Conservation (phyloP, 805 yeast species). For the Saturnispora galanensis region DNA sequence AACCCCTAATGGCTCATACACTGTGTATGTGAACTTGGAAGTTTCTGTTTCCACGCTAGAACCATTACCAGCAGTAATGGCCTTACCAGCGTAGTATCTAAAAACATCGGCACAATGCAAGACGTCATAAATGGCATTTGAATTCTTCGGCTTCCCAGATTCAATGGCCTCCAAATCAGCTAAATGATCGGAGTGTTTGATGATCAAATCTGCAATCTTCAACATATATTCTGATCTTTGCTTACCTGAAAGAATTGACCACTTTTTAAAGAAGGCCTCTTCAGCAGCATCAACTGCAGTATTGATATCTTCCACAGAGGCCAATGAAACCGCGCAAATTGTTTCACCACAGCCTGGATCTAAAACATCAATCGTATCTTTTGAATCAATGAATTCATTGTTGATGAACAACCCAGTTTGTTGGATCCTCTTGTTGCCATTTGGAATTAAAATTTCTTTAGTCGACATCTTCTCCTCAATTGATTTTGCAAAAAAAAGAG, state of each 20-base stretch:
- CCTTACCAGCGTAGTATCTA: conserved; percentile 66
- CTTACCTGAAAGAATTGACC: conserved; percentile 39
- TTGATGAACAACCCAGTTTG: conserved; percentile 87
- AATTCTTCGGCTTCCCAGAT: conserved; percentile 45
- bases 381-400: conserved; percentile 55
- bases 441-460: conserved; percentile 30
- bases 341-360: conserved; percentile 48
- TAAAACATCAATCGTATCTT: conserved; percentile 43
- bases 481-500: neutral
- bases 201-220: conserved; percentile 42
- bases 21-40: conserved; percentile 51
- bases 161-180: conserved; percentile 52
- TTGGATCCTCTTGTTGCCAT: conserved; percentile 45
- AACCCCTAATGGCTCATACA: conserved; percentile 59
- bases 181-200: conserved; percentile 37
- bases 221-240: conserved; percentile 36
- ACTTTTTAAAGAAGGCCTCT: conserved; percentile 36
- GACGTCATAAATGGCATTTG: conserved; percentile 51
- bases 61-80: conserved; percentile 56
- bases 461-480: neutral
- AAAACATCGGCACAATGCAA: conserved; percentile 45
- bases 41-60: conserved; percentile 50
- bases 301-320: conserved; percentile 43
- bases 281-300: conserved; percentile 44
- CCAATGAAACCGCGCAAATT: conserved; percentile 42